Evolutionary conservation across 106 monocot genomes (phyloP), one percentile per base, ranked within the genome.

Genomic region (Dioscorea dumetorum): DNA sequence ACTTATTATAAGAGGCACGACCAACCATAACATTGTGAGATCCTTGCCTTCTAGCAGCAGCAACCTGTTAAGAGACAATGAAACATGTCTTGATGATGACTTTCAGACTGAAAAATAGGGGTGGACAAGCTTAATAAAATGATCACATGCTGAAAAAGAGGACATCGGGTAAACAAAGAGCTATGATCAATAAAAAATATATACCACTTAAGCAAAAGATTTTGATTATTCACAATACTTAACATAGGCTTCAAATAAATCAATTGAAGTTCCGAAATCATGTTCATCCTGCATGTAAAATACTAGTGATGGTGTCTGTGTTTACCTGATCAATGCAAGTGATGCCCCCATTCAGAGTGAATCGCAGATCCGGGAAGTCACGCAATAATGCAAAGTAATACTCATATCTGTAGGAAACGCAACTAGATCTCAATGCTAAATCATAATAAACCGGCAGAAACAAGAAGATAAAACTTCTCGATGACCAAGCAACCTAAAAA

Each of bases 1-100:
- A 99, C 97, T 79, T 99, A 58, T 92, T 99, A 61, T 99, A 99
- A 54, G 97, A 87, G 65, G 92, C 92, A 84, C 97, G 97, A 61
- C 97, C 97, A 87, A 92, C 81, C 97, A 99, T 99, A 64, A 99
- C 92, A 0, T 76, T 65, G 67, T 81, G 69, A 12, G 97, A 92
- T 70, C 97, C 97, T 69, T 84, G 76, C 57, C 64, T 85, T 75
- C 76, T 66, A 49, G 92, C 89, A 41, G 78, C 80, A 81, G 76
- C 79, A 73, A 87, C 84, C 97, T 99, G 73, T 48, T 61, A 84
- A 67, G 18, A 63, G 32, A 24, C 2, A 11, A 50, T 28, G 28
- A 28, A 28, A 28, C 28, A 28, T 28, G 28, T 28, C 28, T 28
- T 28, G 28, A 28, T 1, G 28, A 28, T 1, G 28, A 28, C 28